Evolutionary conservation across 73 alveolate species (phyloP).

Genomic region (Paramecium pentaurelia): DNA sequence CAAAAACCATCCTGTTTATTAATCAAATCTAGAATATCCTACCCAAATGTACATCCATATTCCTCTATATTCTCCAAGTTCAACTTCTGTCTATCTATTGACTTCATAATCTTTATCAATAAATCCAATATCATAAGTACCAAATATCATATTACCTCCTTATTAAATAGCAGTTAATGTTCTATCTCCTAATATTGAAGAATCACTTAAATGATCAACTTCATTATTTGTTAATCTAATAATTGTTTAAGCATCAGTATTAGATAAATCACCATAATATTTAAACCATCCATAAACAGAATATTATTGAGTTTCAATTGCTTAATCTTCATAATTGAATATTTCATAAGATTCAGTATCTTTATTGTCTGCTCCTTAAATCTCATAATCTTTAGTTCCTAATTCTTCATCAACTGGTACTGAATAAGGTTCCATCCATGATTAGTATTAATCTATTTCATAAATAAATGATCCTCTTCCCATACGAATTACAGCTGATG

Average conservation of each 20-base stretch:
- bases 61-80: constrained; percentile 29
- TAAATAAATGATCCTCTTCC: constrained; percentile 3
- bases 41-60: constrained; percentile 34
- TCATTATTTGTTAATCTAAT: constrained; percentile 34
- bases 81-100: background rate
- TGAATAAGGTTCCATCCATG: background rate
- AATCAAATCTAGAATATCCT: background rate
- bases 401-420: background rate
- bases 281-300: constrained; percentile 48
- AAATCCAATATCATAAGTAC: constrained; percentile 33
- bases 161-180: background rate
- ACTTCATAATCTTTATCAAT: constrained; percentile 8
- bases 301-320: constrained; percentile 15
- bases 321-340: background rate
- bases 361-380: background rate
- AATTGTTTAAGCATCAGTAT: background rate
- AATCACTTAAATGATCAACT: background rate
- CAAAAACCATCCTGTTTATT: background rate
- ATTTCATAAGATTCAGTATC: background rate
- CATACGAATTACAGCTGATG: background rate
- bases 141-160: background rate
- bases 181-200: constrained; percentile 16
- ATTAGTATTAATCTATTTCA: background rate
- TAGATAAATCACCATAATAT: background rate
- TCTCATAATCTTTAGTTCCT: background rate